phyloP scores from a whole-genome alignment of 148 eudicot genomes.

The Polygonum aviculare region DNA sequence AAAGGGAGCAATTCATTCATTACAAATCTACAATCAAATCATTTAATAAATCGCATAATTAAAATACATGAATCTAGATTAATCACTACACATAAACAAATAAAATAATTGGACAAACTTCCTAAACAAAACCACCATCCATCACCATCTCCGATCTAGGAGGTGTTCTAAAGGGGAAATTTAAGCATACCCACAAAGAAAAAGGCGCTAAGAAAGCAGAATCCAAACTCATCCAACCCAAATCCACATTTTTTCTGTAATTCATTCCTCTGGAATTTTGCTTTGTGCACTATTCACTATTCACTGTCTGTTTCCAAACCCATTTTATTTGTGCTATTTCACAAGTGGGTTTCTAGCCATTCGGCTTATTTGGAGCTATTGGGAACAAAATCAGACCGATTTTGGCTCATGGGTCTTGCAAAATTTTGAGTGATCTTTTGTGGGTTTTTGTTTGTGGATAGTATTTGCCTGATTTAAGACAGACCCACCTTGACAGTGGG shows the following conservation, averaged over 20 bases:
- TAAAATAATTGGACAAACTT: no score
- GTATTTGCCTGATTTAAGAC: not conserved
- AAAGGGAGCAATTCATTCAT: not conserved
- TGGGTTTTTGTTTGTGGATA: not conserved
- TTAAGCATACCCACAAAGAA: not conserved
- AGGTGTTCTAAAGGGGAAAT: not conserved
- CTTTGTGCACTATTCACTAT: not conserved
- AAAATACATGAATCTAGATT: not conserved
- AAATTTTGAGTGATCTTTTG: not conserved
- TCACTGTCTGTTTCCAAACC: not conserved
- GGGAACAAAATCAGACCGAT: not conserved
- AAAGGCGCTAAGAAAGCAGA: not conserved
- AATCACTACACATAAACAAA: no score
- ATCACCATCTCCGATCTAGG: not conserved
- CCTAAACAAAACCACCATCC: not conserved
- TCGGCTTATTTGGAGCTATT: not conserved
- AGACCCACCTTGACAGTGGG: conserved; percentile 7
- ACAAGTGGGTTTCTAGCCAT: not conserved
- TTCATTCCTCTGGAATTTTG: not conserved
- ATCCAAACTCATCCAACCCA: not conserved
- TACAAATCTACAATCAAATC: no score
- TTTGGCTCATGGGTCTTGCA: not conserved
- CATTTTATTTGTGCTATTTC: not conserved
- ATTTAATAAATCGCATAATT: no score
- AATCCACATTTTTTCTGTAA: not conserved